phyloP scores from a whole-genome alignment of 306 rosid species.

The Astragalus membranaceus region DNA sequence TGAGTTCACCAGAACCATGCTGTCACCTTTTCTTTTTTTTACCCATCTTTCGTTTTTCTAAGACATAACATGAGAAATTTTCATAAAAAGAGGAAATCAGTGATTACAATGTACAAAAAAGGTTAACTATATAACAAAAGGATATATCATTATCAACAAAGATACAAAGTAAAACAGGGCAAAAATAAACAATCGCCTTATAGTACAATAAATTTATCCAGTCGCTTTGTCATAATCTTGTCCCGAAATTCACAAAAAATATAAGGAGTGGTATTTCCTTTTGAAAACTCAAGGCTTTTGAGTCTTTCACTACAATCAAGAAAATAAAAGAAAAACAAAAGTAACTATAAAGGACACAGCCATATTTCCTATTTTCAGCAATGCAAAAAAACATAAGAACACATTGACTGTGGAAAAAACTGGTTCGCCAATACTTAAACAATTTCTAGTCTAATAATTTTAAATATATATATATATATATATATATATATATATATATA shows the following conservation, averaged over 20 bases:
- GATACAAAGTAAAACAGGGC: neutral
- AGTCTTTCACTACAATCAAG: neutral
- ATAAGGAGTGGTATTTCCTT: neutral
- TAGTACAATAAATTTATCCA: slow-evolving; percentile 1
- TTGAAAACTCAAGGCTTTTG: neutral
- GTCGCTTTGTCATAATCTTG: neutral
- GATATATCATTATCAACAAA: slow-evolving; percentile 2
- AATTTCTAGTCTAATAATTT: neutral
- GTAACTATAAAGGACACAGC: neutral
- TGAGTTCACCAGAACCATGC: neutral
- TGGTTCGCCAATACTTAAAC: neutral
- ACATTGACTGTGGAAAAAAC: neutral
- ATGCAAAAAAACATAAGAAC: neutral
- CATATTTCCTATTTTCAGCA: slow-evolving; percentile 11
- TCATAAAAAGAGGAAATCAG: neutral
- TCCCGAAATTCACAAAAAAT: neutral
- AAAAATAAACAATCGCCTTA: slow-evolving; percentile 6
- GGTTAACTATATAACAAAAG: neutral
- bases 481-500: too few relatives aligned
- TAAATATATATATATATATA: too few relatives aligned
- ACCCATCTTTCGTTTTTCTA: neutral
- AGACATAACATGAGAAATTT: neutral
- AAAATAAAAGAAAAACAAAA: slow-evolving; percentile 7
- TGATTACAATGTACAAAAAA: neutral
- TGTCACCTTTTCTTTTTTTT: neutral